Percentiles rank a stretch among this genome's conserved stretches.
Evolutionary conservation across 305 asterid genomes (phyloP).

Genomic region (Euphrasia arctica): DNA sequence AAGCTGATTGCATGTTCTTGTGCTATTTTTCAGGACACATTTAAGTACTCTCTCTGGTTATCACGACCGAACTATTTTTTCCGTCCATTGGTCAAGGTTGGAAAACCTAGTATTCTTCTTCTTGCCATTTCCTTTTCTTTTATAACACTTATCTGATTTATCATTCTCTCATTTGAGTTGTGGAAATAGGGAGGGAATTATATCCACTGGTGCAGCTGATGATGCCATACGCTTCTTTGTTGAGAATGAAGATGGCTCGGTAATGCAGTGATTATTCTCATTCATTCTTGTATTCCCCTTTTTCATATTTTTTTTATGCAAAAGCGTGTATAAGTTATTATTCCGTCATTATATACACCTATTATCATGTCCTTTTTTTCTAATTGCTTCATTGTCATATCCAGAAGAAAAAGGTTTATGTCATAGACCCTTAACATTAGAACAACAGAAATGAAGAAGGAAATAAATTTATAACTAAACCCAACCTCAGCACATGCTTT

Average conservation of each 20-base stretch:
- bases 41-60: slow-evolving; percentile 81
- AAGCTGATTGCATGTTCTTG: slow-evolving; percentile 25
- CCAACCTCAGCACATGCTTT: not conserved
- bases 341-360: not conserved
- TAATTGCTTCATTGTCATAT: not conserved
- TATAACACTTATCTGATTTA: slow-evolving; percentile 6
- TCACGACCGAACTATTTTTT: slow-evolving; percentile 88
- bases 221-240: slow-evolving; percentile 85
- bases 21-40: slow-evolving; percentile 62
- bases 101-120: slow-evolving; percentile 20
- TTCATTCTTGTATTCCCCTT: slow-evolving; percentile 10
- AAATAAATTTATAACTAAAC: not conserved
- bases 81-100: slow-evolving; percentile 91
- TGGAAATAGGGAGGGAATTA: slow-evolving; percentile 70
- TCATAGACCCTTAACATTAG: not conserved
- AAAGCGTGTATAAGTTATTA: not conserved
- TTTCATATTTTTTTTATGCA: not conserved
- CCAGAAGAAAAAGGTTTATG: not conserved
- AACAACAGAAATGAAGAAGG: not conserved
- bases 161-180: slow-evolving; percentile 13
- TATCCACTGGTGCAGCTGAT: slow-evolving; percentile 87
- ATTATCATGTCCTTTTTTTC: not conserved
- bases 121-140: slow-evolving; percentile 9
- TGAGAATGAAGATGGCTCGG: slow-evolving; percentile 60
- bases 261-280: slow-evolving; percentile 26